phyloP scores from a whole-genome alignment of 2,329 filamentous ascomycete genomes.

The Fusarium stilboides region DNA sequence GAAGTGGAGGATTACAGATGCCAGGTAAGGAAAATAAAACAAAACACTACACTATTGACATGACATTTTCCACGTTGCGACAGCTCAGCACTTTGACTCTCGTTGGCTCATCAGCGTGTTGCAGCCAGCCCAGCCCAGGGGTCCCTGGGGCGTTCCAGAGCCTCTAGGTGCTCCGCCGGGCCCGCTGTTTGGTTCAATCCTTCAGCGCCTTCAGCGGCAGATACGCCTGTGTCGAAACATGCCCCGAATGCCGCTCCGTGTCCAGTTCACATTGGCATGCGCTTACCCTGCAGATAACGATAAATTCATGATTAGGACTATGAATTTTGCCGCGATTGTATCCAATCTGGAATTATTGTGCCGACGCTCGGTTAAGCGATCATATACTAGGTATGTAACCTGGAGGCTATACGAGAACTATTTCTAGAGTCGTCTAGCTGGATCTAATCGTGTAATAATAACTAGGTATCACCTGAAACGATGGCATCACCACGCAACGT shows the following conservation, averaged over 20 bases:
- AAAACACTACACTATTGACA: slow-evolving; percentile 25
- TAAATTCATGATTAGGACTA: too few species aligned
- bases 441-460: too few species aligned
- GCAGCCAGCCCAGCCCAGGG: slow-evolving; percentile 12
- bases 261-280: not conserved
- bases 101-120: slow-evolving; percentile 33
- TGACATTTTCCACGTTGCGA: slow-evolving; percentile 48
- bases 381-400: too few species aligned
- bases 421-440: too few species aligned
- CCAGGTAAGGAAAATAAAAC: slow-evolving; percentile 33
- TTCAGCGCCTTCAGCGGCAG: slow-evolving; percentile 23
- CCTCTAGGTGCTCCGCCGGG: slow-evolving; percentile 8
- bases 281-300: slow-evolving; percentile 19
- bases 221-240: slow-evolving; percentile 20
- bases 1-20: slow-evolving; percentile 1
- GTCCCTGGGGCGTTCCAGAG: slow-evolving; percentile 17
- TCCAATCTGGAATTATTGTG: too few species aligned
- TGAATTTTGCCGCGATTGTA: too few species aligned
- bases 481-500: not conserved
- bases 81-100: slow-evolving; percentile 39
- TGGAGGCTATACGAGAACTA: too few species aligned
- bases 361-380: too few species aligned
- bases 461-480: not conserved
- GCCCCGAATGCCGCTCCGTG: not conserved
- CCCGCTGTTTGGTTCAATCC: slow-evolving; percentile 3